Percentiles rank a stretch among this genome's conserved stretches.
Evolutionary conservation across 2,329 filamentous ascomycete genomes (phyloP).

Genomic region (Paradendryphiella salina): DNA sequence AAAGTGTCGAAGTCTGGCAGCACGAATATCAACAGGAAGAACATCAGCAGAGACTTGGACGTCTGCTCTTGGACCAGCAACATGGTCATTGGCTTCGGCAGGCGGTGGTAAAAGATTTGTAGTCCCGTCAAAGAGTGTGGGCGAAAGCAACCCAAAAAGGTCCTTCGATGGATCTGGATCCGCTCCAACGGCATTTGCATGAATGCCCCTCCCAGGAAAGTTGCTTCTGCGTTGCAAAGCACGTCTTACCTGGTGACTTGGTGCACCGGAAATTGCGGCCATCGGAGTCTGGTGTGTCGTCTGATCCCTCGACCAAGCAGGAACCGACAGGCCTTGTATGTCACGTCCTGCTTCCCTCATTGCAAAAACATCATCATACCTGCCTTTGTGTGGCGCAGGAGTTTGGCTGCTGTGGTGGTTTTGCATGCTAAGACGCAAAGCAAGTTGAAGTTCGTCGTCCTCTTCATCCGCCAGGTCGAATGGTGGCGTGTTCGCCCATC

Average conservation of each 20-base stretch:
- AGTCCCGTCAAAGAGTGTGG: neutral
- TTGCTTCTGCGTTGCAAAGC: neutral
- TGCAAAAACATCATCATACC: slow-evolving; percentile 6
- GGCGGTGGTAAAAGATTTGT: neutral
- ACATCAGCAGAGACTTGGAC: neutral
- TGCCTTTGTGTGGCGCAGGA: neutral
- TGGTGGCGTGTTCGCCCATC: neutral
- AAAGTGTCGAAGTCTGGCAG: slow-evolving; percentile 21
- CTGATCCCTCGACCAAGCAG: slow-evolving; percentile 8
- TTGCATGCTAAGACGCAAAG: slow-evolving; percentile 19
- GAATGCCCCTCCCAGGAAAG: neutral
- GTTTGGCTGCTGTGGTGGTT: neutral
- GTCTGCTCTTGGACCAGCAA: neutral
- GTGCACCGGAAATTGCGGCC: neutral
- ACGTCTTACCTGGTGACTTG: neutral
- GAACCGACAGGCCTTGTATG: neutral
- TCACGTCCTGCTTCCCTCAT: slow-evolving; percentile 8
- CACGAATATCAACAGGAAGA: slow-evolving; percentile 12
- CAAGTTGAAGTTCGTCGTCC: slow-evolving; percentile 13
- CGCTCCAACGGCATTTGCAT: neutral
- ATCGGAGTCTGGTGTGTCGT: neutral
- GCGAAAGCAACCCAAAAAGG: neutral
- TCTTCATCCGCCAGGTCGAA: slow-evolving; percentile 1
- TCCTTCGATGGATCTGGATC: neutral
- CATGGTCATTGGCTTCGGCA: neutral